Base-by-base conservation (phyloP, 2,329 filamentous ascomycete species). In the Aspergillus ochraceus region DNA sequence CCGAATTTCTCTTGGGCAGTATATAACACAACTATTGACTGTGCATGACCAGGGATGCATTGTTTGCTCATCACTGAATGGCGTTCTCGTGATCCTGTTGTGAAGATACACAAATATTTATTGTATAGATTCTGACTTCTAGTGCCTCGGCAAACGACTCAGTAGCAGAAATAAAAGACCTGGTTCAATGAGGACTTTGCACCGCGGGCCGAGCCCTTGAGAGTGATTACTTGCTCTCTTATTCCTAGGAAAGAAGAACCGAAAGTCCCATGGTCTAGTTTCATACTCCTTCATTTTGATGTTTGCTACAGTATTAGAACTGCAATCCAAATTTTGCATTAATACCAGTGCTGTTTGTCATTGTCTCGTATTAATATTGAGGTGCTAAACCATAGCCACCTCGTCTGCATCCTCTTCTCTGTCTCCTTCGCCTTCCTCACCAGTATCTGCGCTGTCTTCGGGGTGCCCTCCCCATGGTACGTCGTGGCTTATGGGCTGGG, bases 381-480 rank as follows among this genome's bases (percentile, higher is more conserved):
- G 51, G 32, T 61, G 59, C 66, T 66, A 73, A 63, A 76, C 58
- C 73, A 76, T 77, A 17, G 73, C 71, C 50, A 76, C 73, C 58
- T 77, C 75, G 54, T 77, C 75, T n/a, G 69, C 71, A 56, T 76
- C 75, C 14, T 67, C 65, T 50, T 61, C 66, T 29, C 64, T 68
- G 9, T 71, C 73, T 14, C 63, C 70, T 19, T 69, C 72, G 6
- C 72, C 71, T 10, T 71, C 72, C 29, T 71, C 72, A 14, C 64
- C 70, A 20, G 73, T 74, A 26, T 75, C 74, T 29, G 61, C 70
- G 56, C 70, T 73, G n/a, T 75, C 73, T 24, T 71, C 72, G 2
- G 73, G 71, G 29, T 70, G 64, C 6, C 75, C 75, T n/a, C 75
- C 75, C 75, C 75, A 77, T 65, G 72, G 71, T 49, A 77, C 70